Percentiles rank a stretch among this genome's conserved stretches.
phyloP scores from a whole-genome alignment of 345 rosid species.

The Psidium friedrichsthalianum region DNA sequence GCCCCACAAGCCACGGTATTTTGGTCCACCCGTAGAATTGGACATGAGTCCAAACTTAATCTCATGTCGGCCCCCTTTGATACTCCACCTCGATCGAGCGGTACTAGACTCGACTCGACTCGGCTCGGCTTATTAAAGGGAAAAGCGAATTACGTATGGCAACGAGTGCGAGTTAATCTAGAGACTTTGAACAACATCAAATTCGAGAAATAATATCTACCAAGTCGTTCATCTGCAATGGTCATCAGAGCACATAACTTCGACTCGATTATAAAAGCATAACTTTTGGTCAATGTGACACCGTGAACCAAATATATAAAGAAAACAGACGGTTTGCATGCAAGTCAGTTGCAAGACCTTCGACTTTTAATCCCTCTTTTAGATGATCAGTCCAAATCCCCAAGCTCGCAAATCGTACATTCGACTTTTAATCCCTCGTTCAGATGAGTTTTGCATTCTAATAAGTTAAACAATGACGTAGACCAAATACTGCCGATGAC shows the following conservation, averaged over 20 bases:
- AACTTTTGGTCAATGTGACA: neutral
- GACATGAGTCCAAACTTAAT: neutral
- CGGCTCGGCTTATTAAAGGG: neutral
- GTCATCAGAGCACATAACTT: neutral
- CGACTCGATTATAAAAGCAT: neutral
- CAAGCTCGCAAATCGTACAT: fast-evolving
- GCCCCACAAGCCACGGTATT: neutral
- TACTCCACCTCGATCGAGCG: fast-evolving
- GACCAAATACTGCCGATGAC: neutral
- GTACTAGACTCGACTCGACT: neutral
- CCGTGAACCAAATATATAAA: neutral
- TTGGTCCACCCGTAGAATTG: neutral
- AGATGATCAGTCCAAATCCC: neutral
- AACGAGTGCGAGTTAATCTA: neutral
- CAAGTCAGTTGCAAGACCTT: neutral
- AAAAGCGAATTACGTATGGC: neutral
- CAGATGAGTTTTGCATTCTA: neutral
- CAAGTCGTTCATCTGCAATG: neutral
- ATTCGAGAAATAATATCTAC: fast-evolving
- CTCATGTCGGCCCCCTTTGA: fast-evolving
- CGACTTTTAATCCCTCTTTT: neutral
- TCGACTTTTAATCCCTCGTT: no score
- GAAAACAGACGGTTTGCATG: neutral
- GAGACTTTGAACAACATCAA: neutral
- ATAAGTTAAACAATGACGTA: neutral